Evolutionary conservation across 208 protist species (phyloP).

Genomic region (Leishmania major): DNA sequence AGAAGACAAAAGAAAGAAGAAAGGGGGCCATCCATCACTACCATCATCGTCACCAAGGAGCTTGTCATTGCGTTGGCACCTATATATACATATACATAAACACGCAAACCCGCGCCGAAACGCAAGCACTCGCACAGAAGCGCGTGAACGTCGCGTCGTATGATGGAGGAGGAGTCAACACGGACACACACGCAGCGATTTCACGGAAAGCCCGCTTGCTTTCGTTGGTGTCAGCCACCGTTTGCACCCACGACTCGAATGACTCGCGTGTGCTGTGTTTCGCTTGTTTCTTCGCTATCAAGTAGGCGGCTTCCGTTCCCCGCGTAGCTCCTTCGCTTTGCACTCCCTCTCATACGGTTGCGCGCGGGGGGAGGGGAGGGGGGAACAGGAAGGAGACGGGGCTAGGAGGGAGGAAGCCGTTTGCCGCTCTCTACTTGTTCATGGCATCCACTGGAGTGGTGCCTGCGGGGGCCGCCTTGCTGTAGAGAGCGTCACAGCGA

Average conservation of each 20-base stretch:
- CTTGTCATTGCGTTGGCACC: neutral
- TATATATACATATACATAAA: neutral
- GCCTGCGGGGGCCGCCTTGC: neutral
- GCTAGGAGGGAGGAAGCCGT: neutral
- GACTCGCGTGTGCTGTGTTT: neutral
- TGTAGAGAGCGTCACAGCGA: constrained; percentile 24
- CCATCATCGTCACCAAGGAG: constrained; percentile 2
- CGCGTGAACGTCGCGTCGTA: neutral
- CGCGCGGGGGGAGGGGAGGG: too few relatives aligned
- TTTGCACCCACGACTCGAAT: neutral
- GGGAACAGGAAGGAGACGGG: neutral
- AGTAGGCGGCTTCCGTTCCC: neutral
- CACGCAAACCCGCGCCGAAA: neutral
- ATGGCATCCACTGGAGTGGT: neutral
- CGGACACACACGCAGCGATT: neutral
- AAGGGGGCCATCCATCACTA: neutral
- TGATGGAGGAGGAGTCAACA: neutral
- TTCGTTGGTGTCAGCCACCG: neutral
- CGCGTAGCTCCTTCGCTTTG: neutral
- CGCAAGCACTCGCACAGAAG: neutral
- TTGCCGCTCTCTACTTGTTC: neutral
- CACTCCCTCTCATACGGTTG: neutral
- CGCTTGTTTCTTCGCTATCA: neutral
- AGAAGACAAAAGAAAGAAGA: constrained; percentile 24
- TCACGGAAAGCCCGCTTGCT: neutral